Percentiles rank a stretch among this genome's conserved stretches.
Evolutionary conservation across 148 eudicot species (phyloP).

Genomic region (Rhododendron griersonianum): DNA sequence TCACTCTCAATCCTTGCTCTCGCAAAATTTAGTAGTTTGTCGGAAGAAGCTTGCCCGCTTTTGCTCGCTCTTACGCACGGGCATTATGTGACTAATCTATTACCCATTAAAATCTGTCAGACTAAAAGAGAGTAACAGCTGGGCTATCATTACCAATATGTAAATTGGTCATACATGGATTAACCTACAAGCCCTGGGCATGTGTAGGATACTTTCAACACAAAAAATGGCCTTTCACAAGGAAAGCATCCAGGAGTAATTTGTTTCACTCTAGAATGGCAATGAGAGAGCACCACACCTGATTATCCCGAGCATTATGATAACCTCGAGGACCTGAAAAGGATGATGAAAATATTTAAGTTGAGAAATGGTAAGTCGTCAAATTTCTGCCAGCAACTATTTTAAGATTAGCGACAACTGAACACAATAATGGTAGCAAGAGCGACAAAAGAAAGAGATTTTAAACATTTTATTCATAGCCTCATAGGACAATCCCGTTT

Average conservation of each 20-base stretch:
- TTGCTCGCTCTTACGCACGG: neutral
- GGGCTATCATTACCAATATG: neutral
- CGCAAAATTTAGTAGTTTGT: neutral
- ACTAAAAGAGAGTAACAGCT: neutral
- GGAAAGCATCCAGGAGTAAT: neutral
- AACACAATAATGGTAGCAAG: neutral
- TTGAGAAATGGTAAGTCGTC: neutral
- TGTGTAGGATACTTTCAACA: neutral
- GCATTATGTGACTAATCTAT: neutral
- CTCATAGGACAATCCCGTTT: neutral
- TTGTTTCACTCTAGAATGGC: constrained; percentile 2
- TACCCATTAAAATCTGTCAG: neutral
- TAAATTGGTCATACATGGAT: neutral
- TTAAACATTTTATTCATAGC: neutral
- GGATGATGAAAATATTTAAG: neutral
- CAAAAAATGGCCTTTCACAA: neutral
- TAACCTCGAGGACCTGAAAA: constrained; percentile 71
- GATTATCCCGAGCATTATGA: constrained; percentile 60
- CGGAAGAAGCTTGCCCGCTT: neutral
- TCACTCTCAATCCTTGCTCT: neutral
- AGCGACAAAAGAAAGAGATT: neutral
- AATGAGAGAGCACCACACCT: constrained; percentile 40
- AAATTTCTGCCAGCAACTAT: neutral
- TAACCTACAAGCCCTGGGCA: neutral
- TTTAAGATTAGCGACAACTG: neutral